Conservation (phyloP, 345 rosid genomes). For the Corchorus capsularis region DNA sequence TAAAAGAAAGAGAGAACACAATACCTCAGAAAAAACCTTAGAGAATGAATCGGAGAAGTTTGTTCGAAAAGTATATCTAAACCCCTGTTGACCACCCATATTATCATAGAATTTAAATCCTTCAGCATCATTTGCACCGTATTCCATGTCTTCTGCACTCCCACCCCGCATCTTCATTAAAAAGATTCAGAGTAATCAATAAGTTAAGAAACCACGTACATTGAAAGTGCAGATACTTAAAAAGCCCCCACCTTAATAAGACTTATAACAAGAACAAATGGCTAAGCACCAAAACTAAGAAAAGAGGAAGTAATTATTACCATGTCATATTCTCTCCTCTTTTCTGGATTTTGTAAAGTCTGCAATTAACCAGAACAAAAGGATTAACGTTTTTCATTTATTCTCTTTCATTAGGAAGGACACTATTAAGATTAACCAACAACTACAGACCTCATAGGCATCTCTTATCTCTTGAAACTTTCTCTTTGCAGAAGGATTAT, state of each 20-base stretch:
- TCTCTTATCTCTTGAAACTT: constrained; percentile 87
- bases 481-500: constrained; percentile 80
- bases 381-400: background rate
- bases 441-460: constrained; percentile 72
- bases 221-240: background rate
- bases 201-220: constrained; percentile 19
- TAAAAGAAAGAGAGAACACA: constrained; percentile 5
- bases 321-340: constrained; percentile 73
- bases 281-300: constrained; percentile 7
- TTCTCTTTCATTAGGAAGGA: background rate
- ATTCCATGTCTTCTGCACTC: constrained; percentile 49
- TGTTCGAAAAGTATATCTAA: constrained; percentile 48
- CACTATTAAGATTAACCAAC: background rate
- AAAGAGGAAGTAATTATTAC: constrained; percentile 26
- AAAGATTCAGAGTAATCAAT: constrained; percentile 16
- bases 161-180: constrained; percentile 39
- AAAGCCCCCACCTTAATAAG: background rate
- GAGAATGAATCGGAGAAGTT: constrained; percentile 89
- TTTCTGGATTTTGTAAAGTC: constrained; percentile 65
- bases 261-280: background rate
- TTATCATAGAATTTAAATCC: constrained; percentile 44
- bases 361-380: constrained; percentile 34
- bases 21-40: constrained; percentile 86
- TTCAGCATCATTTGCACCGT: constrained; percentile 53
- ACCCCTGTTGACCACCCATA: constrained; percentile 50